Conservation (phyloP, 805 yeast species). For the Schwanniomyces polymorphus region DNA sequence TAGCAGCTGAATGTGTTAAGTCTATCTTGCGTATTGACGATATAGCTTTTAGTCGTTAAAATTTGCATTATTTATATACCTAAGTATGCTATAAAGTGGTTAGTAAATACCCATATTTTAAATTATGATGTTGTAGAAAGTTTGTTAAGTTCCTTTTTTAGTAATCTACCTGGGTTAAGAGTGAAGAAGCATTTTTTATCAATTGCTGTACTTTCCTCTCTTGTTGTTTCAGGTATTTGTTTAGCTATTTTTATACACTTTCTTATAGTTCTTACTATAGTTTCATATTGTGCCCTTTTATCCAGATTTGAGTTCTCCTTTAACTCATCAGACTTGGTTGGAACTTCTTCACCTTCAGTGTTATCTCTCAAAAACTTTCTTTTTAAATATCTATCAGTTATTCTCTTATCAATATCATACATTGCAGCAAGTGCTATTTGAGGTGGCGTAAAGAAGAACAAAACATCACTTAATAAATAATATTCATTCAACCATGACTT, state of each 20-base stretch:
- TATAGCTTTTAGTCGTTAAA: conserved; percentile 71
- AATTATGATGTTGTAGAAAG: conserved; percentile 5
- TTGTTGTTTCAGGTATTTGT: conserved; percentile 44
- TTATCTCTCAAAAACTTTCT: conserved; percentile 49
- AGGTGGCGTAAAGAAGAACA: conserved; percentile 85
- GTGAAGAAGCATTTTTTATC: conserved; percentile 66
- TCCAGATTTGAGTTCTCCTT: conserved; percentile 9
- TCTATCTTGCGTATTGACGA: conserved; percentile 96
- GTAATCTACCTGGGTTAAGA: conserved; percentile 54
- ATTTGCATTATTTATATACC: not conserved
- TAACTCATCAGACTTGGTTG: conserved; percentile 13
- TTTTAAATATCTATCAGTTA: conserved; percentile 66
- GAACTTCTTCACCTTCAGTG: conserved; percentile 12
- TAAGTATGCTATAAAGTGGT: not conserved
- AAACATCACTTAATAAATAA: conserved; percentile 68
- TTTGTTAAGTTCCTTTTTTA: conserved; percentile 44
- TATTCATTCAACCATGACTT: conserved; percentile 64
- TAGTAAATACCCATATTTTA: conserved; percentile 4
- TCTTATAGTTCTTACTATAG: conserved; percentile 44
- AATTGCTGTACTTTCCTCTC: conserved; percentile 61
- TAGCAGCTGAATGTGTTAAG: conserved; percentile 96
- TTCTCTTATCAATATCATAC: conserved; percentile 60
- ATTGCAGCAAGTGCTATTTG: conserved; percentile 91
- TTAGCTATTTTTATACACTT: conserved; percentile 51
- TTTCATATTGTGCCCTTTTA: conserved; percentile 37